Conservation (phyloP, 352 stramenopile genomes). For the Phytophthora quininea region DNA sequence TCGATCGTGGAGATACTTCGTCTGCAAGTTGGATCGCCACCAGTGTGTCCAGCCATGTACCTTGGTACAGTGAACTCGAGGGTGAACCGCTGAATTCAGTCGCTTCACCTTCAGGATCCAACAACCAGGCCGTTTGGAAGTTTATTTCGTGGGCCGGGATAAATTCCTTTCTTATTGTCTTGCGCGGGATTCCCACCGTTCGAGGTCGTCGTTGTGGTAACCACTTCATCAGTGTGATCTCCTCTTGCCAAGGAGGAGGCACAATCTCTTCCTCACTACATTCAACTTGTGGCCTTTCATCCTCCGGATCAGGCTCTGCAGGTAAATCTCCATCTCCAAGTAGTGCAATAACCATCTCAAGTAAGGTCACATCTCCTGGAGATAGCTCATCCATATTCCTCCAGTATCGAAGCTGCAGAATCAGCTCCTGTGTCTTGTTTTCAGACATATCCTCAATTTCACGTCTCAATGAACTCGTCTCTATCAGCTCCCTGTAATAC, state of each 20-base stretch:
- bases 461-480: neutral
- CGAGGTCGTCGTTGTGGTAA: neutral
- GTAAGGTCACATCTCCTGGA: neutral
- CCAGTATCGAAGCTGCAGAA: neutral
- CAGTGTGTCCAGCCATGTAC: constrained; percentile 19
- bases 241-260: neutral
- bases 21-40: constrained; percentile 17
- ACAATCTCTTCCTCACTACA: neutral
- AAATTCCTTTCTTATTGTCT: constrained; percentile 13
- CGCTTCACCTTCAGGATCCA: neutral
- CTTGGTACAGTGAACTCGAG: constrained; percentile 7
- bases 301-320: constrained; percentile 22
- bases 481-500: neutral
- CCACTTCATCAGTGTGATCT: constrained; percentile 12
- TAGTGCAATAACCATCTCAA: neutral
- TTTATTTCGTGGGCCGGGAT: constrained; percentile 19
- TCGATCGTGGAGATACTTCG: neutral
- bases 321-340: neutral
- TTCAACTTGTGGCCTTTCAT: neutral
- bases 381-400: neutral
- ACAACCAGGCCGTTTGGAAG: constrained; percentile 13
- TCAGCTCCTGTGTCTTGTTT: neutral
- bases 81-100: constrained; percentile 3
- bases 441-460: neutral
- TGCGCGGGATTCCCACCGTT: neutral